Evolutionary conservation across 176 grass and related monocot genomes (phyloP).

Genomic region (Juncus effusus): DNA sequence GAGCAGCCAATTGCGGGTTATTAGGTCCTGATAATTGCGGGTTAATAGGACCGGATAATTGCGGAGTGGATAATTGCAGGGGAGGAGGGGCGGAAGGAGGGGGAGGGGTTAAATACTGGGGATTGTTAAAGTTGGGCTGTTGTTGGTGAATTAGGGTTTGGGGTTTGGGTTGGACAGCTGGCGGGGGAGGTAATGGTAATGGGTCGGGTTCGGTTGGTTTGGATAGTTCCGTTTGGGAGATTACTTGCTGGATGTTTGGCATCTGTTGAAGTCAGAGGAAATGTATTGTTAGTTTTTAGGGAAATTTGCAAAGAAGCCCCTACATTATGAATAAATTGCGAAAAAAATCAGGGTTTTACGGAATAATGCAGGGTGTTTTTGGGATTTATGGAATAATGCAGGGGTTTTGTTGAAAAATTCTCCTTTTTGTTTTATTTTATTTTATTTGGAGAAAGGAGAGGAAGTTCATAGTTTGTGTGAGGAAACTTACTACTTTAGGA

Average conservation of each 20-base stretch:
- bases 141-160: conserved; percentile 40
- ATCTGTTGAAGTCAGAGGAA: conserved; percentile 26
- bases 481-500: conserved; percentile 60
- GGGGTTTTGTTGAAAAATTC: background rate
- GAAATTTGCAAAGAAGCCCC: too few relatives aligned
- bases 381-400: too few relatives aligned
- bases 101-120: conserved; percentile 41
- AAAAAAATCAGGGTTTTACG: background rate
- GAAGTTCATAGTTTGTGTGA: conserved; percentile 8
- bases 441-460: conserved; percentile 16
- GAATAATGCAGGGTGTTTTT: background rate
- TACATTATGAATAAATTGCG: background rate
- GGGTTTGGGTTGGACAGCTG: conserved; percentile 37
- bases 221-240: conserved; percentile 43
- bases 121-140: conserved; percentile 41
- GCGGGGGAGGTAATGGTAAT: conserved; percentile 28
- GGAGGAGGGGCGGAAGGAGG: conserved; percentile 39
- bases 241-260: conserved; percentile 35
- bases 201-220: conserved; percentile 33
- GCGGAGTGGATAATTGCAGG: conserved; percentile 40
- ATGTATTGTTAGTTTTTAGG: conserved; percentile 3
- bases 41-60: conserved; percentile 38
- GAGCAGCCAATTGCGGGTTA: too few relatives aligned
- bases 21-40: background rate
- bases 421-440: background rate